Base-by-base conservation (phyloP, 2,329 filamentous ascomycete species). In the Penicillium sp. region DNA sequence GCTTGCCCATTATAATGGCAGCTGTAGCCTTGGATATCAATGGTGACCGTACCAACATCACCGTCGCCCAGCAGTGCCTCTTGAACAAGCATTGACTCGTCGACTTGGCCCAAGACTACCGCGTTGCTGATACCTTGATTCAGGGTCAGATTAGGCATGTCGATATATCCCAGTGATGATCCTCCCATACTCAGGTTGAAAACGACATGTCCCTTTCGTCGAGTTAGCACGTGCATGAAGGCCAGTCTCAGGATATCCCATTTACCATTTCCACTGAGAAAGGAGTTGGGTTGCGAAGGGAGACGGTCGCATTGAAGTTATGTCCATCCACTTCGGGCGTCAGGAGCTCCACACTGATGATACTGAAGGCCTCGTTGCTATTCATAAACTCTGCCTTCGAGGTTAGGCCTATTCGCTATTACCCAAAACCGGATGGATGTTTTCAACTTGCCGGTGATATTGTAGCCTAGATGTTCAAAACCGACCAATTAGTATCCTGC, bases 261-360 rank as follows among this genome's bases (percentile, higher is more conserved):
- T 49, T n/a, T 59, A 69, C 67, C 62, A 69, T 55, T 43, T 68
- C 60, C 9, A 68, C 55, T 13, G 35, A 62, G 26, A 68, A 66
- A 0, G 58, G 57, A 0, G 56, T 63, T 14, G 67, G 64, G 22
- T 67, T 66, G 13, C 53, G 55, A 14, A 70, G 27, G 9, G 60
- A 53, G 7, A 68, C 57, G 1, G 67, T 69, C n/a, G 67, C 64
- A 55, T 70, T 69, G 29, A 68, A 58, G 19, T 69, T 69, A 27
- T 62, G 68, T 27, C 66, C 67, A 24, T 69, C 52, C 6, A 56
- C 59, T 8, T 48, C 48, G 1, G 59, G 55, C 16, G 60, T 44
- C 5, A 67, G 39, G 13, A 68, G 52, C 1, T 67, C 55, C 2
- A 68, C 9, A 2, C 35, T 65, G 29, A 62, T 69, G 35, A 69